Conservation (phyloP, 2,329 filamentous ascomycete genomes). For the Leptographium galeiforme region DNA sequence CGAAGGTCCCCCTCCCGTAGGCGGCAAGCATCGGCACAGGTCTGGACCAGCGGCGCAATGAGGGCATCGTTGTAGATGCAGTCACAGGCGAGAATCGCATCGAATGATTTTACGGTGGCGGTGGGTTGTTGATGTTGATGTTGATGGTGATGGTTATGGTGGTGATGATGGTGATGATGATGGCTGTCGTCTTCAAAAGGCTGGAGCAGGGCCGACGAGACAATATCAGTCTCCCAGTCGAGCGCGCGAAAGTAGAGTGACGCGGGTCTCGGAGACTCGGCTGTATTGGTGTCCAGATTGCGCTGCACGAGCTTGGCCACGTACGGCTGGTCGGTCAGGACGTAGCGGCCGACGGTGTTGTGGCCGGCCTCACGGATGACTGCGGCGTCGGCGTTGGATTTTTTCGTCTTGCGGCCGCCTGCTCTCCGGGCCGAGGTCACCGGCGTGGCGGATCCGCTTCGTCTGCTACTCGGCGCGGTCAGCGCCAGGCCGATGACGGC, state of each 20-base stretch:
- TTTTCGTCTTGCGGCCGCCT: not conserved
- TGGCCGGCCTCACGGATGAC: not conserved
- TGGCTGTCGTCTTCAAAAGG: not conserved
- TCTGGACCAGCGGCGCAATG: conserved; percentile 67
- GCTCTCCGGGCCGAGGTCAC: not conserved
- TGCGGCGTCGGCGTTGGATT: not conserved
- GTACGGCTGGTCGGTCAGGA: conserved; percentile 82
- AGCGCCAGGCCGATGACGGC: conserved; percentile 63
- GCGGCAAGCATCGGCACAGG: conserved; percentile 61
- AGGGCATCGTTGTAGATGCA: conserved; percentile 91
- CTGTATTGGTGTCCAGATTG: conserved; percentile 55
- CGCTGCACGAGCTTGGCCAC: conserved; percentile 61
- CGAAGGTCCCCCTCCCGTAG: conserved; percentile 27
- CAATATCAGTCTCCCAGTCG: conserved; percentile 68
- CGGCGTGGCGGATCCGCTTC: not conserved
- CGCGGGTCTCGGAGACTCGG: conserved; percentile 1
- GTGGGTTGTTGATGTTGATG: not conserved
- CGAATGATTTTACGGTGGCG: conserved; percentile 36
- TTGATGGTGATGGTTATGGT: not conserved
- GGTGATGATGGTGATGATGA: not conserved
- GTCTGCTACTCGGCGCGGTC: conserved; percentile 24
- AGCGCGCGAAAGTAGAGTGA: conserved; percentile 44
- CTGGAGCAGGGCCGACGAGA: conserved; percentile 26
- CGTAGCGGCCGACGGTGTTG: conserved; percentile 44
- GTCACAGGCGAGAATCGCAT: conserved; percentile 73